Evolutionary conservation across 352 stramenopile genomes (phyloP).

Genomic region (Aphanomyces invadans): DNA sequence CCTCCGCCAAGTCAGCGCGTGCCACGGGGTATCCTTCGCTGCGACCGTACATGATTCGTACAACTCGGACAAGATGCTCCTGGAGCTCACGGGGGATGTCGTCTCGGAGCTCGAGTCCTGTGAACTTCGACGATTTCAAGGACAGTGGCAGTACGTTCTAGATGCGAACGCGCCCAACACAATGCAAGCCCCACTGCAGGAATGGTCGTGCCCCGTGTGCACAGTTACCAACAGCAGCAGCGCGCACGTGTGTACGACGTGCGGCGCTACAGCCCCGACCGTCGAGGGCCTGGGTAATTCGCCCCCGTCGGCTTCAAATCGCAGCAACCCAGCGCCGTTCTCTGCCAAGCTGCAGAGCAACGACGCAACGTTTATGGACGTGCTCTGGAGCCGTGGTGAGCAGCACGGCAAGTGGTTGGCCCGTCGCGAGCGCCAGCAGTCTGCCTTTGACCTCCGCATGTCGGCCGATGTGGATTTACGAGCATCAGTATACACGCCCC

Average conservation of each 20-base stretch:
- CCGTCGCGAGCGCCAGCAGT: constrained; percentile 28
- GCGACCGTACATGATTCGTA: constrained; percentile 42
- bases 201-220: constrained; percentile 65
- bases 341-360: constrained; percentile 34
- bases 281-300: too few relatives aligned
- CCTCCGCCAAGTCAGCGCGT: constrained; percentile 46
- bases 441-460: constrained; percentile 11
- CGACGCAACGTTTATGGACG: constrained; percentile 52
- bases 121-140: constrained; percentile 50
- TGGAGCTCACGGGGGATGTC: constrained; percentile 56
- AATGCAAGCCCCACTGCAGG: constrained; percentile 24
- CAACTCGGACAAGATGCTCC: constrained; percentile 32
- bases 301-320: constrained; percentile 31
- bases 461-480: constrained; percentile 39
- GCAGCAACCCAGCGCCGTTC: constrained; percentile 72
- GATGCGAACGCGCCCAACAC: constrained; percentile 27
- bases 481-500: constrained; percentile 46
- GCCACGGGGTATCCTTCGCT: constrained; percentile 51
- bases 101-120: constrained; percentile 39
- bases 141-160: constrained; percentile 67
- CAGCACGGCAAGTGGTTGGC: constrained; percentile 77
- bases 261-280: constrained; percentile 45
- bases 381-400: constrained; percentile 75
- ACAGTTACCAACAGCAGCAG: constrained; percentile 66
- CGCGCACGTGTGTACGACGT: constrained; percentile 60